These are phyloP conservation scores for Botryotinia globosa DNA, from an alignment of 2,329 filamentous ascomycete species.

Conservation along the genomic window DNA sequence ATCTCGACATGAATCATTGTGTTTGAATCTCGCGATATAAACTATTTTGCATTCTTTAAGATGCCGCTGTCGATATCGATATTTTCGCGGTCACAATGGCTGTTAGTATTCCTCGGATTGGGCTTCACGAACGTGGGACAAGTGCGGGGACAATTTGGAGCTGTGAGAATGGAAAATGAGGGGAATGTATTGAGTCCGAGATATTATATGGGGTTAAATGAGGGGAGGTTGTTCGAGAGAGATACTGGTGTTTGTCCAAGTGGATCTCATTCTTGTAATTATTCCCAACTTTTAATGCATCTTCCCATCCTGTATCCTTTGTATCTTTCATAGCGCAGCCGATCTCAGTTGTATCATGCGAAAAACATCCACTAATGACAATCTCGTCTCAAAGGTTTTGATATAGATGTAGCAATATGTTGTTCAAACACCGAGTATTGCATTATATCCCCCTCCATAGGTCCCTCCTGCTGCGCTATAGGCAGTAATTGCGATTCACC, in stretches of 20 bases:
- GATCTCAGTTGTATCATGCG: neutral
- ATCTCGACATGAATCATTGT: neutral
- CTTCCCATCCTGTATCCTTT: neutral
- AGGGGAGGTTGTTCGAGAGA: slow-evolving; percentile 23
- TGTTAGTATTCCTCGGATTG: neutral
- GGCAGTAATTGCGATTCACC: slow-evolving; percentile 43
- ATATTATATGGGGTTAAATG: slow-evolving; percentile 28
- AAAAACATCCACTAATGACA: neutral
- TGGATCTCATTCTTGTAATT: slow-evolving; percentile 34
- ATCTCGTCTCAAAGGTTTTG: slow-evolving; percentile 40
- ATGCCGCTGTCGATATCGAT: slow-evolving; percentile 1
- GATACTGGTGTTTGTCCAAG: slow-evolving; percentile 26
- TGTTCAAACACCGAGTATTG: slow-evolving; percentile 48
- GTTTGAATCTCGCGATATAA: neutral
- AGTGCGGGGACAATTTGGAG: slow-evolving; percentile 8
- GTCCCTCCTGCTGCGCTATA: slow-evolving; percentile 44
- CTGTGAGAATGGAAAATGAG: slow-evolving; percentile 1
- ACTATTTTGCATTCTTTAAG: neutral
- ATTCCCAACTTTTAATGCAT: neutral
- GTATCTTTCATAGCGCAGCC: neutral
- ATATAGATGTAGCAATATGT: slow-evolving; percentile 42
- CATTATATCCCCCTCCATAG: slow-evolving; percentile 41
- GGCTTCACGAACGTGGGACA: neutral
- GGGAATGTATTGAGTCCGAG: slow-evolving; percentile 29
- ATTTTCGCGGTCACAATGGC: neutral